Evolutionary conservation across 805 yeast species (phyloP).

Genomic region (Ogataea saltuana): DNA sequence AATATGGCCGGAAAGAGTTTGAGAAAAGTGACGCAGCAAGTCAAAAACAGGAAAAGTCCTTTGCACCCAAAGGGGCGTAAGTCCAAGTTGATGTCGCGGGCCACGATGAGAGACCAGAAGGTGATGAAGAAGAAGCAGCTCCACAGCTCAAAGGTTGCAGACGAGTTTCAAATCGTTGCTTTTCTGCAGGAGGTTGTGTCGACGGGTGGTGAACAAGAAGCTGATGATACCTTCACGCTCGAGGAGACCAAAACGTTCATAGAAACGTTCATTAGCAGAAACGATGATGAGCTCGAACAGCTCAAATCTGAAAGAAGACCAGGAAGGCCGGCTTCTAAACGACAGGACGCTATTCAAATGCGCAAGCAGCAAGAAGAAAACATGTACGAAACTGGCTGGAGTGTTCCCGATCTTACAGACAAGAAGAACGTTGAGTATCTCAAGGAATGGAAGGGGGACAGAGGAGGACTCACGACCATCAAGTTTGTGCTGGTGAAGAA

Average conservation of each 20-base stretch:
- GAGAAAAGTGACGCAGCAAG: slow-evolving; percentile 60
- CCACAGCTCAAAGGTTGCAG: slow-evolving; percentile 57
- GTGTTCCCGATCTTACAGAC: slow-evolving; percentile 71
- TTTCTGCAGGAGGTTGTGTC: slow-evolving; percentile 62
- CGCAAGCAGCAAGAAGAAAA: slow-evolving; percentile 60
- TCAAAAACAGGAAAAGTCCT: slow-evolving; percentile 53
- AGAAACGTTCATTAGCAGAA: slow-evolving; percentile 62
- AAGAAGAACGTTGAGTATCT: slow-evolving; percentile 57
- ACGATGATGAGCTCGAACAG: slow-evolving; percentile 71
- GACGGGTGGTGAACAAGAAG: slow-evolving; percentile 37
- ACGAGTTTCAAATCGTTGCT: slow-evolving; percentile 57
- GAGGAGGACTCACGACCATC: slow-evolving; percentile 72
- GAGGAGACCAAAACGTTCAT: slow-evolving; percentile 64
- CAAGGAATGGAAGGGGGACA: slow-evolving; percentile 77
- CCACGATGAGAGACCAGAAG: slow-evolving; percentile 81
- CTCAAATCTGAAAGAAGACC: slow-evolving; percentile 67
- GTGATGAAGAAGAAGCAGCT: slow-evolving; percentile 58
- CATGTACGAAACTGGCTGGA: slow-evolving; percentile 66
- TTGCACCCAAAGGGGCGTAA: slow-evolving; percentile 90
- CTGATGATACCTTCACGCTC: slow-evolving; percentile 45
- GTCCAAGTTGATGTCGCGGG: slow-evolving; percentile 78
- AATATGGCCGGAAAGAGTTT: slow-evolving; percentile 60
- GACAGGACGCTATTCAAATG: slow-evolving; percentile 66
- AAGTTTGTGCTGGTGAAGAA: slow-evolving; percentile 45
- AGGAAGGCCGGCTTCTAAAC: slow-evolving; percentile 80